phyloP scores from a whole-genome alignment of 768 basidiomycete genomes.

The Boletus rubescentipes region DNA sequence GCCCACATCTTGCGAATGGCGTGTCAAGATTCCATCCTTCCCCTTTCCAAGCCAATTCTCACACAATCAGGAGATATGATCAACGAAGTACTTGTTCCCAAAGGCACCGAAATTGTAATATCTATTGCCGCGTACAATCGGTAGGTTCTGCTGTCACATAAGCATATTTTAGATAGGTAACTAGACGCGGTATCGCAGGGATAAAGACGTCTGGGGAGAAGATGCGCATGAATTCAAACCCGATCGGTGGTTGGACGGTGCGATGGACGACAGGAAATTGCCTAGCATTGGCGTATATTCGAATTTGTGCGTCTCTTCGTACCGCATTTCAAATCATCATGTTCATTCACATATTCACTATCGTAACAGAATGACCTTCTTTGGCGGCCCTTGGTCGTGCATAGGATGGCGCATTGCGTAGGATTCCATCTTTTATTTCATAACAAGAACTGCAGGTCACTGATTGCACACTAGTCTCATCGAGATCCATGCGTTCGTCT shows the following conservation, averaged over 20 bases:
- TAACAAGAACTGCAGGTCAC: no score
- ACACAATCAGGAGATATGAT: slow-evolving; percentile 43
- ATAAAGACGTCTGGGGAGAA: slow-evolving; percentile 23
- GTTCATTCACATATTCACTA: no score
- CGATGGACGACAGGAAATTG: background rate
- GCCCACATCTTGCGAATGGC: slow-evolving; percentile 51
- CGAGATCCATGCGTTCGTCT: no score
- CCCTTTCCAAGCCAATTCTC: slow-evolving; percentile 51
- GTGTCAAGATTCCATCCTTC: slow-evolving; percentile 53
- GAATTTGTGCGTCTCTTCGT: no score
- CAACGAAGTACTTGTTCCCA: slow-evolving; percentile 45
- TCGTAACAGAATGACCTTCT: no score
- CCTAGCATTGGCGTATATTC: slow-evolving; percentile 9
- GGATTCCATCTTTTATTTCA: no score
- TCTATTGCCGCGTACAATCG: slow-evolving; percentile 56
- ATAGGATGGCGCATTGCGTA: no score
- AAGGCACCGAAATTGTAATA: slow-evolving; percentile 46
- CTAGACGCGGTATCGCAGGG: background rate
- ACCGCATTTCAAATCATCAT: no score
- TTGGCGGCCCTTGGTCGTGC: no score
- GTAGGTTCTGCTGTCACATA: slow-evolving; percentile 25
- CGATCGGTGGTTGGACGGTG: background rate
- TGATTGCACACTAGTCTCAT: no score
- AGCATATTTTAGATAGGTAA: background rate
- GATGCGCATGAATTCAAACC: slow-evolving; percentile 19